Conservation (phyloP, 1,284 basidiomycete species). For the Ganoderma lingzhi region DNA sequence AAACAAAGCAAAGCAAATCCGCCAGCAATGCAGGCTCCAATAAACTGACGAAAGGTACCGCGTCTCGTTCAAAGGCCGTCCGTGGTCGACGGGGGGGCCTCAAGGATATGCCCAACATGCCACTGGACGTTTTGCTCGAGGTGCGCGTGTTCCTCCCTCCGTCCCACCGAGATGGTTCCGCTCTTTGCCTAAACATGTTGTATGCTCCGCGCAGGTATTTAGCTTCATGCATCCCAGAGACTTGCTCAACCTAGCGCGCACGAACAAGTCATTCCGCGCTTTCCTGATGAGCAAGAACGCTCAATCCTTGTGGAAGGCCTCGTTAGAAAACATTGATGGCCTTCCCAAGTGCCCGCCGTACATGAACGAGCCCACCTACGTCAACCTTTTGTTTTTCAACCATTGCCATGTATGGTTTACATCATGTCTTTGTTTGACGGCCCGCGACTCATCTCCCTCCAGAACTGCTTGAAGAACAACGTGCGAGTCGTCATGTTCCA, state of each 20-base stretch:
- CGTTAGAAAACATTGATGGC: slow-evolving; percentile 19
- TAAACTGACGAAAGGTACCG: not conserved
- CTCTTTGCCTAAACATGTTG: not conserved
- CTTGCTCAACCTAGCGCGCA: slow-evolving; percentile 17
- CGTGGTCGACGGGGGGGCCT: slow-evolving; percentile 11
- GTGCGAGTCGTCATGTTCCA: not conserved
- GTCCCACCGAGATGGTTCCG: not conserved
- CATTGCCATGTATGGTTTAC: slow-evolving; percentile 26
- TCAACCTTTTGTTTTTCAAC: slow-evolving; percentile 22
- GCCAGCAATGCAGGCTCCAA: not conserved
- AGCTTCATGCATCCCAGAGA: slow-evolving; percentile 9
- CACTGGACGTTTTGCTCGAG: slow-evolving; percentile 40
- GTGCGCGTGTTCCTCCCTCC: slow-evolving; percentile 9
- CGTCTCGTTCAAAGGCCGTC: not conserved
- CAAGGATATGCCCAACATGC: slow-evolving; percentile 27
- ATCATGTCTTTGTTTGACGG: not conserved
- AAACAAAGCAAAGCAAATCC: not conserved
- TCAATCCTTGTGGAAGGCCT: slow-evolving; percentile 22
- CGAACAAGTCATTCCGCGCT: not conserved
- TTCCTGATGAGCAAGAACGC: slow-evolving; percentile 12
- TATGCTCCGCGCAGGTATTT: slow-evolving; percentile 14
- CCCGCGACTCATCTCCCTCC: not conserved
- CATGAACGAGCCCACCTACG: slow-evolving; percentile 27
- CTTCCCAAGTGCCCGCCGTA: slow-evolving; percentile 28
- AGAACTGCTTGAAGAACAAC: slow-evolving; percentile 2